Base-by-base conservation (phyloP, 164 flowering plant genomes). In the Umbellularia californica region DNA sequence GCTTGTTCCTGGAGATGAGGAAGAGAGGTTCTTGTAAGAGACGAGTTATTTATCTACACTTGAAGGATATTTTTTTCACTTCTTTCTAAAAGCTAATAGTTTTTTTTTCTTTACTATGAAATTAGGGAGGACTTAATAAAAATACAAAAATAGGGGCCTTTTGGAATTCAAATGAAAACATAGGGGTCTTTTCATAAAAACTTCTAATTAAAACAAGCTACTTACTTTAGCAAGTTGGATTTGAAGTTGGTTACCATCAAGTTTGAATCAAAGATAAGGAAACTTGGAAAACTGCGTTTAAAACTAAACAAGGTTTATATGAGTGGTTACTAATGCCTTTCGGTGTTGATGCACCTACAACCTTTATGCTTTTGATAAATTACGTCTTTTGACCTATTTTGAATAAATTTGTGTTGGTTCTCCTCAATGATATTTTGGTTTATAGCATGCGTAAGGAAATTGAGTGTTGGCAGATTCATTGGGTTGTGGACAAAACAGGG, bases 1-100 rank as follows among this genome's bases (percentile, higher is more conserved):
- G 28, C 17, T 50, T 5, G 60, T 50, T 2, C 19, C 4, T 19
- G 28, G 74, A 77, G 64, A 70, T 76, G 50, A 72, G 25, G 24
- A 74, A 72, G 72, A 72, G 68, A 69, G 66, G 19, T 22, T 20
- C 24, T 24, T 70, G 5, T 4, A 30, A 5, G 33, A 30, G 33
- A 0, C 4, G 23, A 13, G 20, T 30, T 14, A 70, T 0, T n/a
- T 50, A 3, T 22, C 22, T 17, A 35, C 7, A 11, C 13, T 2
- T 17, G 24, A 9, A 30, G 33, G 33, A 30, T 30, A 30, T 3
- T 4, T 30, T 30, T 30, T 5, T 30, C 5, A 30, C 33, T 30
- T 4, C 0, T 30, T 30, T 30, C 5, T 30, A 0, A 30, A 30
- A 30, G 5, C 33, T 30, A 30, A 30, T 0, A 30, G 33, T 30